These are phyloP conservation scores for Penicillium sp. DNA, from an alignment of 2,329 filamentous ascomycete genomes.

Conservation along the genomic window DNA sequence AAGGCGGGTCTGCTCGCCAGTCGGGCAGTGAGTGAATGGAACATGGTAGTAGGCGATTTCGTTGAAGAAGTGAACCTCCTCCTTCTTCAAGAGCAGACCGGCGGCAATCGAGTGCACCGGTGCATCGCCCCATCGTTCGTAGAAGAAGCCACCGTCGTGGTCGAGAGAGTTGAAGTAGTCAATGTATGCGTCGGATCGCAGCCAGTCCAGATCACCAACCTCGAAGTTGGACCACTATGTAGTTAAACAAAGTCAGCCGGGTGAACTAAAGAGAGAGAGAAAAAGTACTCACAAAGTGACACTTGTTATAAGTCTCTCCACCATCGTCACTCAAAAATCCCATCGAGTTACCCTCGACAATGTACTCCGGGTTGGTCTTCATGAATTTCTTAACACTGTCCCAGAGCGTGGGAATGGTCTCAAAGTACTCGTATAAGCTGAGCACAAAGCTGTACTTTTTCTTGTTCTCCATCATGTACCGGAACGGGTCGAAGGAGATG, in stretches of 20 bases:
- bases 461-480: constrained; percentile 88
- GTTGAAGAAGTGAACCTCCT: constrained; percentile 97
- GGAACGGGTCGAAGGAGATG: constrained; percentile 92
- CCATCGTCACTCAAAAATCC: constrained; percentile 86
- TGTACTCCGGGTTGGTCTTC: constrained; percentile 80
- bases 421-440: constrained; percentile 91
- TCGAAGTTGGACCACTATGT: constrained; percentile 99
- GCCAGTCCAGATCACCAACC: constrained; percentile 89
- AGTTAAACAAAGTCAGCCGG: constrained; percentile 9
- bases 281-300: constrained; percentile 74
- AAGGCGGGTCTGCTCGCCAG: constrained; percentile 75
- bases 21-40: constrained; percentile 96
- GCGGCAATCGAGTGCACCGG: constrained; percentile 98
- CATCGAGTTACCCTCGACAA: constrained; percentile 80
- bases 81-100: constrained; percentile 78
- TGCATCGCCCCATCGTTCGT: constrained; percentile 96
- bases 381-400: constrained; percentile 94
- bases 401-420: constrained; percentile 96
- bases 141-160: constrained; percentile 93
- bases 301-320: constrained; percentile 91
- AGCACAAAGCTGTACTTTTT: constrained; percentile 99
- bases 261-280: constrained; percentile 8
- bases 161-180: constrained; percentile 91
- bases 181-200: constrained; percentile 80
- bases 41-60: constrained; percentile 98